phyloP scores from a whole-genome alignment of 768 basidiomycete genomes.

The Clavaria fumosa region DNA sequence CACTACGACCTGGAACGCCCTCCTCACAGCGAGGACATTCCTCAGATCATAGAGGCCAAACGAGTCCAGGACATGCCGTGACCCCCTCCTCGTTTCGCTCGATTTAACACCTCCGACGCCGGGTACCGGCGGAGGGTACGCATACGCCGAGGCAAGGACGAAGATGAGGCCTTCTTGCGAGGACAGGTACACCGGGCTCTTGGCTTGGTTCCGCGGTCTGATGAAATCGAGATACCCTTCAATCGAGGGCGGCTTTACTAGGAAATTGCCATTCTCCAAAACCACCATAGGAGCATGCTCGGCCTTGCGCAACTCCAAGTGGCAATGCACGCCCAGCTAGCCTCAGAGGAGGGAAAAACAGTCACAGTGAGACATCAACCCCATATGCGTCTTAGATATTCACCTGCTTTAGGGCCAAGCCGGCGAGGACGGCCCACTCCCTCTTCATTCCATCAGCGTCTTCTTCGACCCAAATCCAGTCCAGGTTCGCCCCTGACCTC shows the following conservation, averaged over 20 bases:
- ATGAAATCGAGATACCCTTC: conserved; percentile 80
- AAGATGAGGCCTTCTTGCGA: conserved; percentile 67
- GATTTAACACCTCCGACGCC: conserved; percentile 31
- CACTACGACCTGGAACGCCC: conserved; percentile 39
- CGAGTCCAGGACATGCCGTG: conserved; percentile 45
- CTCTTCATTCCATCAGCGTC: conserved; percentile 47
- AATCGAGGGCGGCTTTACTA: conserved; percentile 65
- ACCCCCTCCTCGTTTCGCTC: conserved; percentile 46
- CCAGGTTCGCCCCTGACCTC: conserved; percentile 55
- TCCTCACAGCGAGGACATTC: conserved; percentile 44
- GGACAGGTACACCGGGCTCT: conserved; percentile 50
- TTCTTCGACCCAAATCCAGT: conserved; percentile 74
- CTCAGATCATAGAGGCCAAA: conserved; percentile 63
- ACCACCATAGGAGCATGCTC: conserved; percentile 44
- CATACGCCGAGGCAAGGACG: conserved; percentile 30
- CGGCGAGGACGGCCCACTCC: conserved; percentile 62
- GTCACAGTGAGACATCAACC: too few species aligned
- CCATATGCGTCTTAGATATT: neutral
- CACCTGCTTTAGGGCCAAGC: conserved; percentile 61
- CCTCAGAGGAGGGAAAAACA: neutral
- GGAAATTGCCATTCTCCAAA: conserved; percentile 28
- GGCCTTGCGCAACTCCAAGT: conserved; percentile 61
- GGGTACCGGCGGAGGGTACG: conserved; percentile 59
- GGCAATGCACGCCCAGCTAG: conserved; percentile 21
- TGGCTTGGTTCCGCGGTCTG: conserved; percentile 38